A percentile compares a stretch with the other conserved stretches of the same genome.
Evolutionary conservation across 768 basidiomycete genomes (phyloP).

Genomic region (Suillus clintonianus): DNA sequence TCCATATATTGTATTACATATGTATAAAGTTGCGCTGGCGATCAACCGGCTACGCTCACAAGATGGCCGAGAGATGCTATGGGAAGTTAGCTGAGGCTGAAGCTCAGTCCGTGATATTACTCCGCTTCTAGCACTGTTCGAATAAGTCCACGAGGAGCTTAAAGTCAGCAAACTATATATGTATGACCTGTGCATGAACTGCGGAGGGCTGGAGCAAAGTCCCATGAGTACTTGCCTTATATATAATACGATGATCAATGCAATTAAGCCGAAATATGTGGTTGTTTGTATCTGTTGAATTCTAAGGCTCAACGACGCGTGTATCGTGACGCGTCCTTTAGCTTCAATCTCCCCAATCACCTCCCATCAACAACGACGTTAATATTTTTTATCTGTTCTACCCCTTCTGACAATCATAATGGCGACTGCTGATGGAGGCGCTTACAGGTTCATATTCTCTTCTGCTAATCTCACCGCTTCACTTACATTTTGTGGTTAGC

Average conservation of each 20-base stretch:
- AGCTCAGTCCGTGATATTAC: background rate
- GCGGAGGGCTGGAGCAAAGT: background rate
- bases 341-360: background rate
- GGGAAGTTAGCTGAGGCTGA: background rate
- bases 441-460: conserved; percentile 57
- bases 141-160: background rate
- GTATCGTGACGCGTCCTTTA: conserved; percentile 25
- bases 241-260: background rate
- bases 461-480: conserved; percentile 17
- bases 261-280: background rate
- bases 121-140: background rate
- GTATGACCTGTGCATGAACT: background rate
- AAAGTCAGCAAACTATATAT: background rate
- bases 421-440: conserved; percentile 82
- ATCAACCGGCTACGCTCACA: background rate
- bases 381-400: background rate
- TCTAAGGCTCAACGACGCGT: conserved; percentile 24
- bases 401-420: conserved; percentile 40
- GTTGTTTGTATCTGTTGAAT: conserved; percentile 24
- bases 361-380: background rate
- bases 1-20: background rate
- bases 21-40: background rate
- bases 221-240: background rate
- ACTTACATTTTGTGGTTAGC: conserved; percentile 44
- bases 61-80: background rate